A percentile compares a stretch with the other conserved stretches of the same genome.
These are phyloP conservation scores for Papiliotrema laurentii DNA, from an alignment of 1,284 basidiomycete genomes.

Conservation along the genomic window DNA sequence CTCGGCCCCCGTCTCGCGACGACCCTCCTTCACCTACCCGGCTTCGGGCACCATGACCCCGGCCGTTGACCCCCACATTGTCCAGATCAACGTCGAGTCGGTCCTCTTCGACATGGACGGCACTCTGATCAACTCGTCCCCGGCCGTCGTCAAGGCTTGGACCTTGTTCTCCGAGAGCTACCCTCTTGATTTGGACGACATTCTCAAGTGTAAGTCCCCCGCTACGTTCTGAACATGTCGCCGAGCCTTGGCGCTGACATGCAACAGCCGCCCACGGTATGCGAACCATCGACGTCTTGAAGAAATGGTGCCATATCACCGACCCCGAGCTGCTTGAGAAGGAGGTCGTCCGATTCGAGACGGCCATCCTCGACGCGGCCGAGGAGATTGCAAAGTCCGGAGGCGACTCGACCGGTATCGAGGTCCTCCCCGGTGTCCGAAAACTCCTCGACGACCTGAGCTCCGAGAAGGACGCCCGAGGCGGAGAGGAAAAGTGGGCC, in stretches of 20 bases:
- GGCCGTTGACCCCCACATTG: slow-evolving; percentile 61
- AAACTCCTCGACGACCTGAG: slow-evolving; percentile 32
- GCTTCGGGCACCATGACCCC: slow-evolving; percentile 61
- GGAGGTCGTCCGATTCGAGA: slow-evolving; percentile 41
- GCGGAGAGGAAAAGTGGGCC: slow-evolving; percentile 59
- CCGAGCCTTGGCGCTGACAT: not conserved
- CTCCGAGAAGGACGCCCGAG: slow-evolving; percentile 7
- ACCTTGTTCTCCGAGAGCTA: slow-evolving; percentile 38
- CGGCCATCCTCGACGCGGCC: slow-evolving; percentile 42
- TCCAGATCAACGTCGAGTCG: slow-evolving; percentile 47
- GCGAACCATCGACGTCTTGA: slow-evolving; percentile 65
- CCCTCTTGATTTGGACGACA: slow-evolving; percentile 41
- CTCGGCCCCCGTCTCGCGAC: slow-evolving; percentile 31
- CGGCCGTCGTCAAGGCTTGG: slow-evolving; percentile 45
- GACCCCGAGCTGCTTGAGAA: slow-evolving; percentile 55
- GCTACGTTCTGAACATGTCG: not conserved
- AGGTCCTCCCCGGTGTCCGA: slow-evolving; percentile 42
- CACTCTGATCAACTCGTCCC: slow-evolving; percentile 45
- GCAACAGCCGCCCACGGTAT: slow-evolving; percentile 67
- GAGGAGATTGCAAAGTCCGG: slow-evolving; percentile 23
- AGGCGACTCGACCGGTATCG: slow-evolving; percentile 38
- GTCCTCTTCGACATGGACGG: slow-evolving; percentile 48
- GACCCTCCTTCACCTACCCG: slow-evolving; percentile 31
- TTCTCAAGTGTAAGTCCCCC: slow-evolving; percentile 37
- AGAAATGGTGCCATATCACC: slow-evolving; percentile 61